Evolutionary conservation across 257 asterid genomes (phyloP), one percentile per base, ranked within the genome.

Genomic region (Leptodermis oblonga): DNA sequence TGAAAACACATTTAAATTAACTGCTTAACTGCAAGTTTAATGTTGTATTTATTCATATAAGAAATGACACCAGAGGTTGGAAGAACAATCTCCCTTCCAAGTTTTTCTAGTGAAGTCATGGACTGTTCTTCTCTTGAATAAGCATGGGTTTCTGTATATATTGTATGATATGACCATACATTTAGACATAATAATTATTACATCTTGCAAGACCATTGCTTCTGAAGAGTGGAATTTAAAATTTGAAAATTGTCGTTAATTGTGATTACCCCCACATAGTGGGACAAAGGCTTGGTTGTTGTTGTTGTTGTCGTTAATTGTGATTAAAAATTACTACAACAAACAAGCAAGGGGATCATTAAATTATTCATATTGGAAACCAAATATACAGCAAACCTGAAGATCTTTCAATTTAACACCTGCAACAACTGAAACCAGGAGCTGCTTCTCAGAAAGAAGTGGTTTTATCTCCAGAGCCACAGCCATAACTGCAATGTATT

Each of bases 341-440:
- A 48, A 51, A 6, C 58, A 20, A 51, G 22, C 28, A 20, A 22
- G 28, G 12, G 58, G 58, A 34, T 59, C 41, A 20, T 12, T 31
- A 23, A 26, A 33, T 30, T 1, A 66, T 25, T 45, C n/a, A 46
- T n/a, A 31, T 23, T 72, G 59, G 31, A 70, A 43, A 49, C 6
- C 30, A 20, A 7, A 62, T 53, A 46, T 17, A 28, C 9, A 60
- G 66, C 81, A 63, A 76, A 93, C 97, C 96, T 93, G 96, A 70
- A 93, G 83, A 82, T 90, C 96, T 77, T 87, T 90, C 70, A 88
- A 76, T 81, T 87, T 90, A 67, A 90, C 84, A 20, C 96, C 99
- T n/a, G 97, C 99, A 80, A 69, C 96, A 82, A 93, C 96, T 14
- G 99, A 88, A 46, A 93, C 97, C 81, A 93, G 75, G 74, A 93